These are phyloP conservation scores for Phytophthora sp. DNA, from an alignment of 352 stramenopile genomes.

Conservation along the genomic window DNA sequence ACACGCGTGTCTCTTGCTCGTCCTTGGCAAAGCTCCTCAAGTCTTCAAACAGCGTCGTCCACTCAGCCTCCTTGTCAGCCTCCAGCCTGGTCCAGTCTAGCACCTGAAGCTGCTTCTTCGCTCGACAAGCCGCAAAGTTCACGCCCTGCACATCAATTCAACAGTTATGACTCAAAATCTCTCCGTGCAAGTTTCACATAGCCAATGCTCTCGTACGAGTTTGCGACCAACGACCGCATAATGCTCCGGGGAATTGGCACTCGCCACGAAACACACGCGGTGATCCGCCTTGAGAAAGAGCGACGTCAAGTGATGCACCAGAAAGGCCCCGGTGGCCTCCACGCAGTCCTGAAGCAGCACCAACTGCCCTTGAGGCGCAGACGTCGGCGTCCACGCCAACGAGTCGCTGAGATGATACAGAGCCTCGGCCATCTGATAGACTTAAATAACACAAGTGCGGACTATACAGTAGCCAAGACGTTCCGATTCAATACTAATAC, in stretches of 20 bases:
- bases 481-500: too few relatives aligned
- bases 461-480: constrained; percentile 29
- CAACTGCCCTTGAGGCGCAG: constrained; percentile 56
- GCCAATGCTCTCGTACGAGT: constrained; percentile 43
- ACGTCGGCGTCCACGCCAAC: constrained; percentile 59
- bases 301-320: constrained; percentile 77
- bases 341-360: constrained; percentile 65
- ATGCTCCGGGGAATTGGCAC: constrained; percentile 57
- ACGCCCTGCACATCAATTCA: too few relatives aligned
- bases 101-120: constrained; percentile 45
- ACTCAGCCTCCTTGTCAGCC: background rate
- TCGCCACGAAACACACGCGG: constrained; percentile 67
- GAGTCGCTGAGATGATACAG: constrained; percentile 58
- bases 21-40: constrained; percentile 23
- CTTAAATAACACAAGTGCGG: constrained; percentile 3
- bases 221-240: constrained; percentile 72
- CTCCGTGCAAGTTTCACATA: too few relatives aligned
- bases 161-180: background rate
- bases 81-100: constrained; percentile 46
- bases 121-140: constrained; percentile 47
- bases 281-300: constrained; percentile 76
- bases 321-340: constrained; percentile 57
- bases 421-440: constrained; percentile 55
- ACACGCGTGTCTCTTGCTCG: constrained; percentile 28
- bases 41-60: constrained; percentile 43